Evolutionary conservation across 2,329 filamentous ascomycete genomes (phyloP), one percentile per base, ranked within the genome.

Genomic region (Aspergillus thermomutatus): DNA sequence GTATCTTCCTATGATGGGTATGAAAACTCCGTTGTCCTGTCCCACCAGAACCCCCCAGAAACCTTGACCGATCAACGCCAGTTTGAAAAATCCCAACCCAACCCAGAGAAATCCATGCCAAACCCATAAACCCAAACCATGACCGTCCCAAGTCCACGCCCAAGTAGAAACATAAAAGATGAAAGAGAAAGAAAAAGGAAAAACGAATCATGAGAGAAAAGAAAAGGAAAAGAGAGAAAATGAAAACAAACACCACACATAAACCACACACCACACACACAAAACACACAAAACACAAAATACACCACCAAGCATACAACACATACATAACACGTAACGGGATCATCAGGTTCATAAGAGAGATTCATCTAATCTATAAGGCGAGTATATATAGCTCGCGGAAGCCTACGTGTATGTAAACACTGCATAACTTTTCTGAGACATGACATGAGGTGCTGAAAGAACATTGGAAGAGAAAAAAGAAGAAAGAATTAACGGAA

Each of bases 361-460:
- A 69, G 57, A 71, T 70, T 72, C 61, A 69, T 72, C 69, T 72
- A 71, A 67, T 72, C 70, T 72, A 72, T 69, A 64, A 63, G 64
- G 58, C 61, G 64, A 59, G 62, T 61, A 56, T 66, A 50, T 66
- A 60, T 66, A 66, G 58, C 62, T 64, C 59, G 63, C 54, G 60
- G 60, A 64, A 58, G 66, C 56, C 65, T 72, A 72, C 69, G 63
- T 56, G 57, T 63, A 68, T 69, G 69, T 68, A 62, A 60, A 68
- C 58, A 65, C 55, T 60, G 61, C 61, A 69, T 53, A 67, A 70
- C 66, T 70, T 71, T 72, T 70, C 43, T 17, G 43, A 61, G 41
- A 60, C 50, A 61, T 52, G 58, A 56, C 55, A 57, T 56, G 57
- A 53, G 59, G 58, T 48, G 58, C 53, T 57, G 49, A 50, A 53